Conservation (phyloP, 1,139 yeast species). For the Arxiozyma telluris region DNA sequence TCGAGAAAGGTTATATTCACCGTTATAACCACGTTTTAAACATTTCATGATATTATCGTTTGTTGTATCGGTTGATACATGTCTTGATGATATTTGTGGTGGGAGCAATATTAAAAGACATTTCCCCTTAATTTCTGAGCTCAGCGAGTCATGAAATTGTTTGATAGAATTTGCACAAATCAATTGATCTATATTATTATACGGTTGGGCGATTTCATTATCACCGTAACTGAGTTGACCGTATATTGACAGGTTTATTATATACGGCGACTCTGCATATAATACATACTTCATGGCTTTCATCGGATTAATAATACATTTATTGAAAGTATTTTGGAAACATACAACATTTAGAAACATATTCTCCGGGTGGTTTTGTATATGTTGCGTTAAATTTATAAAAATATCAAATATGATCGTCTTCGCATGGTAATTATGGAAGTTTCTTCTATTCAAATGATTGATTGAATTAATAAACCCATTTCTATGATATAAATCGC, state of each 20-base stretch:
- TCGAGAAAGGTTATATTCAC: not conserved
- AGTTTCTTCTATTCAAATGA: not conserved
- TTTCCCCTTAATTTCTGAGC: slow-evolving; percentile 5
- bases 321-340: not conserved
- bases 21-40: slow-evolving; percentile 1
- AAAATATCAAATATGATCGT: not conserved
- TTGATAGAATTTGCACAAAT: not conserved
- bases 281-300: not conserved
- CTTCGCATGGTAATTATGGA: not conserved
- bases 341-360: not conserved
- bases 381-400: not conserved
- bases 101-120: not conserved
- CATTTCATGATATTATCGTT: slow-evolving; percentile 8
- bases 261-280: not conserved
- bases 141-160: slow-evolving; percentile 6
- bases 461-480: not conserved
- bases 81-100: not conserved
- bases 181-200: not conserved
- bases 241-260: not conserved
- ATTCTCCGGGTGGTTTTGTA: not conserved
- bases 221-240: too few relatives aligned
- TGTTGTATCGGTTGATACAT: not conserved
- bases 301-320: not conserved
- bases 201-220: not conserved
- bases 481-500: not conserved